phyloP scores from a whole-genome alignment of 306 rosid genomes.

The Sindora glabra region DNA sequence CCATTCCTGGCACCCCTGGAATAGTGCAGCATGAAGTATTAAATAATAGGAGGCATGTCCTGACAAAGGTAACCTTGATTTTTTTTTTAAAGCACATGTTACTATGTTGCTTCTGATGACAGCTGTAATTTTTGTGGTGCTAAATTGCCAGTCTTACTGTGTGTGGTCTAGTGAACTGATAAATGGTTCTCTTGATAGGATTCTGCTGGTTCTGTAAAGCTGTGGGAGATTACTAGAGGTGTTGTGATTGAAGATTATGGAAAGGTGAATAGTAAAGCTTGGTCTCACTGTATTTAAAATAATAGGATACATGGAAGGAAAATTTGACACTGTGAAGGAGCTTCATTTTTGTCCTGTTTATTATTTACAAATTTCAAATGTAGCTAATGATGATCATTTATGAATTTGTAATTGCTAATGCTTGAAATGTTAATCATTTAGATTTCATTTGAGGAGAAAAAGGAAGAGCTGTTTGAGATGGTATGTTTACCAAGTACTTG shows the following conservation, averaged over 20 bases:
- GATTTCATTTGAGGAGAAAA: constrained; percentile 89
- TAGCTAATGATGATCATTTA: constrained; percentile 9
- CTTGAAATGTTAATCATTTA: constrained; percentile 32
- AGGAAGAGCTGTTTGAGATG: constrained; percentile 92
- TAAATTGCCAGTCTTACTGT: background rate
- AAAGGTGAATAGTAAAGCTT: constrained; percentile 50
- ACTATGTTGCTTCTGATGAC: background rate
- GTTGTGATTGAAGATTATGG: constrained; percentile 81
- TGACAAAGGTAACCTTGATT: constrained; percentile 71
- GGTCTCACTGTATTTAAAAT: constrained; percentile 4
- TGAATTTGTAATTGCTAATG: constrained; percentile 3
- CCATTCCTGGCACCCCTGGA: constrained; percentile 81
- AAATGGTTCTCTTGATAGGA: constrained; percentile 42
- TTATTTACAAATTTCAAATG: constrained; percentile 19
- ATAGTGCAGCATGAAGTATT: constrained; percentile 88
- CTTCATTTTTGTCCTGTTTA: background rate
- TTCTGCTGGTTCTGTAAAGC: constrained; percentile 87
- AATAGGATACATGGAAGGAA: constrained; percentile 9
- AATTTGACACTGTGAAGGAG: constrained; percentile 8
- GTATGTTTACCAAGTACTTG: constrained; percentile 32
- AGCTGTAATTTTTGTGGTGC: constrained; percentile 1
- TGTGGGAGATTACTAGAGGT: constrained; percentile 97
- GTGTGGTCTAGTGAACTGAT: constrained; percentile 15
- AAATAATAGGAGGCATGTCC: constrained; percentile 88
- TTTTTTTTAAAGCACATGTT: constrained; percentile 11